Evolutionary conservation across 306 rosid genomes (phyloP).

Genomic region (Sesbania bispinosa): DNA sequence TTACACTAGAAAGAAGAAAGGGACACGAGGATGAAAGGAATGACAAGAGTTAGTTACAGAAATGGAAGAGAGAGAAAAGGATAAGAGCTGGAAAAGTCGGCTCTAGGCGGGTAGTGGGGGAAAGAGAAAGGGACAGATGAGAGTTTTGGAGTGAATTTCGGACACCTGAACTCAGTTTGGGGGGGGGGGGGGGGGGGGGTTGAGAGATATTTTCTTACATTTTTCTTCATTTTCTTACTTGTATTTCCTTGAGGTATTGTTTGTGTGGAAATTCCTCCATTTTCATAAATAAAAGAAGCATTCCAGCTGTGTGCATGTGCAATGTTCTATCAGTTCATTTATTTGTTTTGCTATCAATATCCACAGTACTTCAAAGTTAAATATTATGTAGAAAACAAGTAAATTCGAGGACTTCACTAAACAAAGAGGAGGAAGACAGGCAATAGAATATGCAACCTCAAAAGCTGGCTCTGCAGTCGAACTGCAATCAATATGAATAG

Average conservation of each 20-base stretch:
- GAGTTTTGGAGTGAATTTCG: no score
- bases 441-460: conserved; percentile 47
- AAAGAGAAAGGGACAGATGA: no score
- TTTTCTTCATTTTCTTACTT: neutral
- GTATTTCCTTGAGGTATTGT: neutral
- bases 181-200: no score
- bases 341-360: neutral
- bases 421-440: neutral
- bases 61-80: no score
- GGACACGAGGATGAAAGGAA: no score
- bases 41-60: no score
- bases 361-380: neutral
- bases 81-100: no score
- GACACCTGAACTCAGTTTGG: no score
- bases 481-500: conserved; percentile 71
- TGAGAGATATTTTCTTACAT: neutral
- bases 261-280: neutral
- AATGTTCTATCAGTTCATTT: neutral
- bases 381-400: conserved; percentile 11
- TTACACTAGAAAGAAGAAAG: no score
- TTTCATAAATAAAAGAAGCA: neutral
- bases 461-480: conserved; percentile 72
- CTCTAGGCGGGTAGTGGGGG: no score
- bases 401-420: conserved; percentile 2
- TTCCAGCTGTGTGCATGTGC: neutral